phyloP scores from a whole-genome alignment of 2,329 filamentous ascomycete genomes.

The Curvularia sp. region DNA sequence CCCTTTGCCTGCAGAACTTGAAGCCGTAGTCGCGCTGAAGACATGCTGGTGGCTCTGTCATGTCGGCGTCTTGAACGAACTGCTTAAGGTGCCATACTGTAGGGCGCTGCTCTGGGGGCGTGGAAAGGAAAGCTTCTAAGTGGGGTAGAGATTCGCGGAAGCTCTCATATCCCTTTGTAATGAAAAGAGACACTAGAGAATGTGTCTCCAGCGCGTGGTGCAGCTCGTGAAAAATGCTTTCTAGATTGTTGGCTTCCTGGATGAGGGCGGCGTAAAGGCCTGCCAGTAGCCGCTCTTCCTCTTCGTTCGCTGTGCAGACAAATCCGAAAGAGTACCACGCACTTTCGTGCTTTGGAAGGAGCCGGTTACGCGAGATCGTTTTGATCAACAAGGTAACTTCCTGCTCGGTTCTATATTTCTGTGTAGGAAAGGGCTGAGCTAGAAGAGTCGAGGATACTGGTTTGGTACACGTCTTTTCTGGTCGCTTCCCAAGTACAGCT shows the following conservation, averaged over 20 bases:
- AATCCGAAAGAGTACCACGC: constrained; percentile 34
- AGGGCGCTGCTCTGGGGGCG: neutral
- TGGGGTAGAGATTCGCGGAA: constrained; percentile 12
- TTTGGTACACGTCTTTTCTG: neutral
- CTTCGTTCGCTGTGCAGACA: constrained; percentile 4
- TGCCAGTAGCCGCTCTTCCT: constrained; percentile 14
- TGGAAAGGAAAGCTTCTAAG: constrained; percentile 23
- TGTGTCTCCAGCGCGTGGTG: constrained; percentile 15
- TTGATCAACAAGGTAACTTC: constrained; percentile 5
- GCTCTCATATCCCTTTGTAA: constrained; percentile 2
- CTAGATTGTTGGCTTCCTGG: neutral
- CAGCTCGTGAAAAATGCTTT: constrained; percentile 17
- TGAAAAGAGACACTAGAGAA: constrained; percentile 16
- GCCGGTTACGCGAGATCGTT: neutral
- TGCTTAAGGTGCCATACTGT: constrained; percentile 29
- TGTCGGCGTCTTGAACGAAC: constrained; percentile 15
- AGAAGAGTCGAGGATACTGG: neutral
- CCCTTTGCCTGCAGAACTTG: constrained; percentile 13
- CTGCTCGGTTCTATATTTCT: constrained; percentile 15
- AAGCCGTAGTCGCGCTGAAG: constrained; percentile 35
- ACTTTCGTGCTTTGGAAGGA: neutral
- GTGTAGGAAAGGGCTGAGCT: neutral
- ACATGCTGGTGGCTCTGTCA: constrained; percentile 16
- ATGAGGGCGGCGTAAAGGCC: constrained; percentile 24
- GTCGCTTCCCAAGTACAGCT: no score